Conservation (phyloP, 768 basidiomycete genomes). For the Lanmaoa rubissima region DNA sequence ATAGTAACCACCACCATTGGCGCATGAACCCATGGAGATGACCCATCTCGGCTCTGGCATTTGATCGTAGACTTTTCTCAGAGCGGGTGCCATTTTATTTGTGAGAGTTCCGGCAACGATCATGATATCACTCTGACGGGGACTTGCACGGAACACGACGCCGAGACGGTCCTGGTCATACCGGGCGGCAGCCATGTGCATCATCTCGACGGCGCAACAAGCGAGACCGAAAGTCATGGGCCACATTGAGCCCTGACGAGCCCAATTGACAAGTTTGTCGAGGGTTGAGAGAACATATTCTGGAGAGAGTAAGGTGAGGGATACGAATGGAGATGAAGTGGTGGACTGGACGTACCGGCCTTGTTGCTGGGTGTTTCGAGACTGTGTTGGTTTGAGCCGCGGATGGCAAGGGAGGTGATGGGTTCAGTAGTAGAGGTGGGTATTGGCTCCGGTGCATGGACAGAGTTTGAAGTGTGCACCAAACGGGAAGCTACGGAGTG, state of each 20-base stretch:
- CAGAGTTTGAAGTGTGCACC: slow-evolving; percentile 52
- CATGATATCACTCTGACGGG: slow-evolving; percentile 97
- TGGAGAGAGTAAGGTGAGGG: slow-evolving; percentile 29
- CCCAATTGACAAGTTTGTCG: slow-evolving; percentile 98
- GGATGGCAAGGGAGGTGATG: slow-evolving; percentile 69
- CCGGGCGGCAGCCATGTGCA: slow-evolving; percentile 99
- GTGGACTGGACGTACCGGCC: slow-evolving; percentile 56
- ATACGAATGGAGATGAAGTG: not conserved
- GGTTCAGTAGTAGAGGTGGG: slow-evolving; percentile 52
- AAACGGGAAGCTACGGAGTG: slow-evolving; percentile 45
- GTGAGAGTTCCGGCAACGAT: slow-evolving; percentile 98
- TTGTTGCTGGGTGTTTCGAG: slow-evolving; percentile 88
- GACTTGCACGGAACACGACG: slow-evolving; percentile 98
- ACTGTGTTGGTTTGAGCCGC: slow-evolving; percentile 79
- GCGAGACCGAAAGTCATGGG: slow-evolving; percentile 99
- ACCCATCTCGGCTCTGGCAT: slow-evolving; percentile 99
- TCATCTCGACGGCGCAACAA: slow-evolving; percentile 99
- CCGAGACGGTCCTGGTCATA: slow-evolving; percentile 98
- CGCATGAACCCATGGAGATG: slow-evolving; percentile 99
- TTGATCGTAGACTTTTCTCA: slow-evolving; percentile 96
- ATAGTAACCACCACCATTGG: slow-evolving; percentile 96
- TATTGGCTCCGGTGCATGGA: slow-evolving; percentile 39
- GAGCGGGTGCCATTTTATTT: slow-evolving; percentile 99
- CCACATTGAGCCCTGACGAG: slow-evolving; percentile 97
- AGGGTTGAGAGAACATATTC: slow-evolving; percentile 96